Base-by-base conservation (phyloP, 768 basidiomycete species). In the Serendipita vermifera region DNA sequence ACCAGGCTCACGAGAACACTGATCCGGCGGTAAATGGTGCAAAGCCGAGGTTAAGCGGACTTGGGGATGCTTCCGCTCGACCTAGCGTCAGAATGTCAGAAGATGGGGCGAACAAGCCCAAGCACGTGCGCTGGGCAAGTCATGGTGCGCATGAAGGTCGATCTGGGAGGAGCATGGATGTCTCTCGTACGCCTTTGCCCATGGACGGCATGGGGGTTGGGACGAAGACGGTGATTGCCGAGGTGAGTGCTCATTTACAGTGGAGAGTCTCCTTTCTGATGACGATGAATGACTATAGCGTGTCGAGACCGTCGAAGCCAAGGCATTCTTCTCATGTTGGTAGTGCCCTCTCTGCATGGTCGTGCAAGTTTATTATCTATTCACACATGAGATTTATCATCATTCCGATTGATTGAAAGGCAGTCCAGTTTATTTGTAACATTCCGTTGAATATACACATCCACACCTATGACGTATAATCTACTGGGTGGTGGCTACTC, bases 311-410 rank as follows among this genome's bases (percentile, higher is more conserved):
- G 75, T 88, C 22, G 75, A 80, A 60, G 78, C 73, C 57, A 81
- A 76, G 59, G 83, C 87, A 3, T 67, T 89, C 56, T 78, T 85
- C 59, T 77, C 79, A 55, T 86, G 84, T 63, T 89, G 83, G 82
- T 85, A 65, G 26, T 41, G 39, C 15, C 39, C 9, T 41, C 27
- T 41, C 0, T 20, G 17, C 15, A n/a, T 26, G 26, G 26, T 41
- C 5, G 2, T 26, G 9, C 39, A 41, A n/a, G 26, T 26, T 6
- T 41, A 9, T 41, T 20, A 26, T 41, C 17, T 41, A 41, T 26
- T 20, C 27, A 7, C 27, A 26, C 5, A 41, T n/a, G 39, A n/a
- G 39, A 26, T 41, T 5, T 17, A 20, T 20, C 27, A n/a, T n/a
- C 15, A 17, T 41, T 17, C 27, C 17, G 39, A 17, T n/a, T 41